phyloP scores from a whole-genome alignment of 768 basidiomycete genomes.

The Boletus sp. region DNA sequence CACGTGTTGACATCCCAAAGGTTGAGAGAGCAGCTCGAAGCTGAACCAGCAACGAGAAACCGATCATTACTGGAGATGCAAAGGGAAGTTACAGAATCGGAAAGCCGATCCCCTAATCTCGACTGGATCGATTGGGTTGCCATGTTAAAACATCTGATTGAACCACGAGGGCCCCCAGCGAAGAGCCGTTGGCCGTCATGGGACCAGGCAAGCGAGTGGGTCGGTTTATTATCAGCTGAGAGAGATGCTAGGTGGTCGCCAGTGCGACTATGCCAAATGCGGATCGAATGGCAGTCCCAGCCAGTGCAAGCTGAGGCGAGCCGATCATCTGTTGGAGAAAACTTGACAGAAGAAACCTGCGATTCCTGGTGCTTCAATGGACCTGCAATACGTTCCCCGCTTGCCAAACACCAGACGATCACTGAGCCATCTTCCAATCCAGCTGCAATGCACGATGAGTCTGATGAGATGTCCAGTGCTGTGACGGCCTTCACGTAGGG shows the following conservation, averaged over 20 bases:
- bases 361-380: neutral
- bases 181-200: constrained; percentile 5
- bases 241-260: constrained; percentile 6
- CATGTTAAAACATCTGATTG: constrained; percentile 3
- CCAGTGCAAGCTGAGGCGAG: constrained; percentile 6
- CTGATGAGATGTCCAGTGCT: constrained; percentile 5
- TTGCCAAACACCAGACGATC: neutral
- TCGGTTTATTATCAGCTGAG: neutral
- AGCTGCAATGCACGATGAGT: neutral
- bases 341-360: constrained; percentile 2
- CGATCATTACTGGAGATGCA: neutral
- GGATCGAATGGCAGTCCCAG: neutral
- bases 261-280: constrained; percentile 6
- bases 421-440: constrained; percentile 6
- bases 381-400: neutral
- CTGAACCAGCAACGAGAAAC: constrained; percentile 9
- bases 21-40: neutral
- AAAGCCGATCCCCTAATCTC: neutral
- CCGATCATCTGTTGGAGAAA: constrained; percentile 4
- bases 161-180: constrained; percentile 7
- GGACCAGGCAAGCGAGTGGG: constrained; percentile 7
- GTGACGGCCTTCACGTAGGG: neutral
- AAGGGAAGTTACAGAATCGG: constrained; percentile 7
- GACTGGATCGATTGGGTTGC: neutral
- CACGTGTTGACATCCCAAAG: constrained; percentile 6